Evolutionary conservation across 2,329 filamentous ascomycete genomes (phyloP).

Genomic region (Byssothecium circinans): DNA sequence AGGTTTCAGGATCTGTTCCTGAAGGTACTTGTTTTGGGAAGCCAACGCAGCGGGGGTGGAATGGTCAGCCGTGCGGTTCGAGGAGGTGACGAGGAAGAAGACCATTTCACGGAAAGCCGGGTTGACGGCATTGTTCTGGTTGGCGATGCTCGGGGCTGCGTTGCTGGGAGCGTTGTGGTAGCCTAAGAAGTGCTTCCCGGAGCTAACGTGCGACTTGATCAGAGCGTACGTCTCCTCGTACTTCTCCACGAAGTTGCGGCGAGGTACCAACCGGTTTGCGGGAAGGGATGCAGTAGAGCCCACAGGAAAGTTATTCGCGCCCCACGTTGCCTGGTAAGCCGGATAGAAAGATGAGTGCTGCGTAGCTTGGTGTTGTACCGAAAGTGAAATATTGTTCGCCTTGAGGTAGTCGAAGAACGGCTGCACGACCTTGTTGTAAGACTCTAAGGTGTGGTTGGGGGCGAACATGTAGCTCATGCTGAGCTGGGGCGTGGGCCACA

Average conservation of each 20-base stretch:
- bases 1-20: slow-evolving; percentile 16
- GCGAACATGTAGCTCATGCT: slow-evolving; percentile 20
- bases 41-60: slow-evolving; percentile 16
- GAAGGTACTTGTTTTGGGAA: slow-evolving; percentile 7
- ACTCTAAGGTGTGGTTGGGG: slow-evolving; percentile 16
- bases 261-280: slow-evolving; percentile 32
- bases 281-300: slow-evolving; percentile 26
- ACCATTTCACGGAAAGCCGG: slow-evolving; percentile 21
- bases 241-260: slow-evolving; percentile 26
- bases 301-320: slow-evolving; percentile 14
- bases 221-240: slow-evolving; percentile 38
- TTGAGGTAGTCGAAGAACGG: slow-evolving; percentile 17
- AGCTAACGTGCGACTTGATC: slow-evolving; percentile 38
- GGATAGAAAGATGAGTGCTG: slow-evolving; percentile 18
- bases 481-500: slow-evolving; percentile 15
- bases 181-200: slow-evolving; percentile 16
- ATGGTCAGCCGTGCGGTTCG: slow-evolving; percentile 6
- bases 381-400: slow-evolving; percentile 19
- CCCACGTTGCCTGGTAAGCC: slow-evolving; percentile 25
- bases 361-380: slow-evolving; percentile 24
- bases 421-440: slow-evolving; percentile 13
- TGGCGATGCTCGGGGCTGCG: slow-evolving; percentile 1
- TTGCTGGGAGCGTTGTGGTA: slow-evolving; percentile 23
- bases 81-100: slow-evolving; percentile 21
- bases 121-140: slow-evolving; percentile 21